A percentile compares a stretch with the other conserved stretches of the same genome.
Evolutionary conservation across 2,329 filamentous ascomycete genomes (phyloP).

Genomic region (Talaromyces sp.): DNA sequence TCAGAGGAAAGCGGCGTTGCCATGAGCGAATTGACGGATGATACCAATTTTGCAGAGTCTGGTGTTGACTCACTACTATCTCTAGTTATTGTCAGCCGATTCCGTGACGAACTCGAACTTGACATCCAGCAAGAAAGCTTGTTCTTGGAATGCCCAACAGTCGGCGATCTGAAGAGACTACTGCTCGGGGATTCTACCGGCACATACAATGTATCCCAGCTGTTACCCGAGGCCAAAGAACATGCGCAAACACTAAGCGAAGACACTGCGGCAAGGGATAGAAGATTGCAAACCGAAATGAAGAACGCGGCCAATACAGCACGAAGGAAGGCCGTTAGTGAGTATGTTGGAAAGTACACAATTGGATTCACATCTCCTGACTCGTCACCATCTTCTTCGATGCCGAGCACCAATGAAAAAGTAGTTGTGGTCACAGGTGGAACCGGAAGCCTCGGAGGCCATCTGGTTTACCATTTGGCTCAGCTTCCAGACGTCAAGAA

Average conservation of each 20-base stretch:
- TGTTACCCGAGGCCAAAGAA: neutral
- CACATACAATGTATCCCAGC: neutral
- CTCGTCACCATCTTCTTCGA: neutral
- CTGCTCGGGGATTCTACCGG: neutral
- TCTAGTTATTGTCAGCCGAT: conserved; percentile 29
- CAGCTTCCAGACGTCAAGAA: neutral
- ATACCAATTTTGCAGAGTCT: conserved; percentile 21
- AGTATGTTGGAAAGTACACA: neutral
- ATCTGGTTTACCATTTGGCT: neutral
- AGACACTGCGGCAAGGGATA: neutral
- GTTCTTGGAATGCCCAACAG: neutral
- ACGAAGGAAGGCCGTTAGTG: neutral
- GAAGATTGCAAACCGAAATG: neutral
- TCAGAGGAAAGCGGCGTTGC: neutral
- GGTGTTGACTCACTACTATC: conserved; percentile 35
- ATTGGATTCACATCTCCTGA: neutral
- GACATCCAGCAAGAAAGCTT: neutral
- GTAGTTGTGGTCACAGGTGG: neutral
- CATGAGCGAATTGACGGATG: neutral
- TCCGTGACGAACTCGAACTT: conserved; percentile 25
- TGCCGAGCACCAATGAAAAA: neutral
- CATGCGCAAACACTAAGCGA: neutral
- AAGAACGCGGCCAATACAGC: neutral
- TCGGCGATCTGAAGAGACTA: neutral
- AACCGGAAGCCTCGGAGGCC: neutral